Conservation (phyloP, 148 eudicot genomes). For the Vaccinium vitisidaea region DNA sequence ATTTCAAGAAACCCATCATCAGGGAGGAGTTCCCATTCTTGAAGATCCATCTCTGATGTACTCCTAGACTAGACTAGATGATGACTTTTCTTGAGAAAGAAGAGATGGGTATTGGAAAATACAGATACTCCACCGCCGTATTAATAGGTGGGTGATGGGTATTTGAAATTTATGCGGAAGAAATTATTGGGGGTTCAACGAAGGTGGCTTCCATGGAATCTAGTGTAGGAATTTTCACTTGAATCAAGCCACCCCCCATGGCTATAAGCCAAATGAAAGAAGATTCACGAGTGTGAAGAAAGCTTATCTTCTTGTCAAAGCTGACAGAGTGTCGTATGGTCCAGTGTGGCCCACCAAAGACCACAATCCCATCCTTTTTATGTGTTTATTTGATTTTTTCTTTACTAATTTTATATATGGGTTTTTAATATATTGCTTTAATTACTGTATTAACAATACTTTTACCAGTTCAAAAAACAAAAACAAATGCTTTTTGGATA, state of each 20-base stretch:
- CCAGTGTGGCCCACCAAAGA: conserved; percentile 16
- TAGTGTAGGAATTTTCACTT: conserved; percentile 1
- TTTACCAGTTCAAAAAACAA: too few relatives aligned
- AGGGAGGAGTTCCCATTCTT: conserved; percentile 81
- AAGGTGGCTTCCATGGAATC: conserved; percentile 18
- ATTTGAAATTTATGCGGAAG: neutral
- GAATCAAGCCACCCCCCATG: neutral
- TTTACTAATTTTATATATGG: neutral
- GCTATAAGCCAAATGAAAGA: conserved; percentile 1
- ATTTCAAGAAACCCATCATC: conserved; percentile 62
- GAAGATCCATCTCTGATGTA: conserved; percentile 57
- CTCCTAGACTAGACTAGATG: neutral
- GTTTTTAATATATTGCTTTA: neutral
- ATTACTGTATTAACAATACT: neutral
- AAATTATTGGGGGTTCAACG: conserved; percentile 13
- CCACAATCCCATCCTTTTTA: conserved; percentile 7
- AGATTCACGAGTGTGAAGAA: neutral
- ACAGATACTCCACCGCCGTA: neutral
- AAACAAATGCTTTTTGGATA: neutral
- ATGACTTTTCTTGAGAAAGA: neutral
- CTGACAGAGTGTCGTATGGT: conserved; percentile 4
- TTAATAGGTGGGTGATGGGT: neutral
- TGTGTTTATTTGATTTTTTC: conserved; percentile 21
- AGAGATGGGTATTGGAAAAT: neutral
- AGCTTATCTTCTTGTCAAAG: conserved; percentile 3